These are phyloP conservation scores for Malus hybrid DNA, from an alignment of 331 rosid species.

Conservation along the genomic window DNA sequence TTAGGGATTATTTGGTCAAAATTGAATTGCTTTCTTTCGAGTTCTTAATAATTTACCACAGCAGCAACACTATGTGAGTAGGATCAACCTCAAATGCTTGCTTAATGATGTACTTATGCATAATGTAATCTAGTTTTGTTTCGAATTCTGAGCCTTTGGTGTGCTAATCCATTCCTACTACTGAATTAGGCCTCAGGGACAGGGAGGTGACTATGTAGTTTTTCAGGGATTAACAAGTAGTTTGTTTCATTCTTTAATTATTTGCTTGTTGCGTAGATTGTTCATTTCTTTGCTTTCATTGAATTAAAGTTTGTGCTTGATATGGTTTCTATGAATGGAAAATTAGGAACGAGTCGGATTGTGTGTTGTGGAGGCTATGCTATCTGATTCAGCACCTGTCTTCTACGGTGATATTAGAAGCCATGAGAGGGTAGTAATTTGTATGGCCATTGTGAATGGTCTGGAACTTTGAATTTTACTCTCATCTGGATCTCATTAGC, in stretches of 20 bases:
- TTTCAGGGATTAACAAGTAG: neutral
- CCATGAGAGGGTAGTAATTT: conserved; percentile 78
- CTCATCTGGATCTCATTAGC: neutral
- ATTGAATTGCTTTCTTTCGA: neutral
- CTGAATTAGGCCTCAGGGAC: neutral
- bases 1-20: neutral
- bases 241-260: neutral
- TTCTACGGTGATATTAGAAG: conserved; percentile 89
- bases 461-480: conserved; percentile 1
- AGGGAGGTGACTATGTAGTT: neutral
- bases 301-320: neutral
- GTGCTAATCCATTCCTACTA: neutral
- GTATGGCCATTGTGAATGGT: neutral
- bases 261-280: neutral
- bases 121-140: neutral
- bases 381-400: conserved; percentile 59
- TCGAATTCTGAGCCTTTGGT: neutral
- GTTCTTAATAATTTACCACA: neutral
- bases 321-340: neutral
- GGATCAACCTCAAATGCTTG: neutral
- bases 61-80: neutral
- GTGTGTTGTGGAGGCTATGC: conserved; percentile 80
- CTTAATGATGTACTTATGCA: neutral
- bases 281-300: neutral
- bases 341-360: conserved; percentile 63